Evolutionary conservation across 192 early-diverging fungal species (phyloP).

Genomic region (Mortierella alpina): DNA sequence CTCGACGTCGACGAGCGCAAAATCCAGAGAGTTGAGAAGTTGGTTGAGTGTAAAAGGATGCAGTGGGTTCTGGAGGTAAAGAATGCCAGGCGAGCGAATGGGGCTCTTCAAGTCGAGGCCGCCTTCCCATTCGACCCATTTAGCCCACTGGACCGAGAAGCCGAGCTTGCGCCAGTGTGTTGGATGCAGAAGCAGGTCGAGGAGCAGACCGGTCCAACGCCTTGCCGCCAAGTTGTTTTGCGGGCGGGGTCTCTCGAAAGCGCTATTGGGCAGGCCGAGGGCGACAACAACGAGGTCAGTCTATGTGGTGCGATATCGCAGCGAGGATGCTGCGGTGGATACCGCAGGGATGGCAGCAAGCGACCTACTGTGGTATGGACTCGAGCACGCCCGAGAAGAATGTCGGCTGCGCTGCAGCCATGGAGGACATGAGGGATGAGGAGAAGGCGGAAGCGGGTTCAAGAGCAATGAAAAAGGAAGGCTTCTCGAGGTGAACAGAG

Average conservation of each 20-base stretch:
- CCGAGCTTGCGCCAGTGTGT: constrained; percentile 39
- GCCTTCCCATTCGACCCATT: constrained; percentile 50
- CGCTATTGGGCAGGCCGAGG: neutral
- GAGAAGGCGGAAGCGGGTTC: neutral
- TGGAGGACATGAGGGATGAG: constrained; percentile 5
- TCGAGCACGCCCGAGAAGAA: constrained; percentile 20
- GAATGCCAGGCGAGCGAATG: constrained; percentile 27
- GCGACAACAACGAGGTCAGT: too few species aligned
- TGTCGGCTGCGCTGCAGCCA: constrained; percentile 18
- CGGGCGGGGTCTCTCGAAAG: constrained; percentile 16
- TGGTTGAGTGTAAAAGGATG: constrained; percentile 29
- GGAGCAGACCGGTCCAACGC: constrained; percentile 14
- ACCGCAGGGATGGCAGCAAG: neutral
- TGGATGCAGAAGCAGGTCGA: constrained; percentile 34
- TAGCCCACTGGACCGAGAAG: constrained; percentile 37
- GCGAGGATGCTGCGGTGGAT: neutral
- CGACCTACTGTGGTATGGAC: constrained; percentile 41
- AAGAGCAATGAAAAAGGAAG: neutral
- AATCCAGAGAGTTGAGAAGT: constrained; percentile 25
- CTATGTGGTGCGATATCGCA: neutral
- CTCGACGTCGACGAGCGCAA: constrained; percentile 32
- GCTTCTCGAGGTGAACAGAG: neutral
- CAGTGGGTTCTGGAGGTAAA: constrained; percentile 45
- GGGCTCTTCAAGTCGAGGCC: constrained; percentile 33
- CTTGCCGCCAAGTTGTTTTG: constrained; percentile 15